These are phyloP conservation scores for Alloteropsis angusta DNA, from an alignment of 202 grass and related monocot genomes.

Conservation along the genomic window DNA sequence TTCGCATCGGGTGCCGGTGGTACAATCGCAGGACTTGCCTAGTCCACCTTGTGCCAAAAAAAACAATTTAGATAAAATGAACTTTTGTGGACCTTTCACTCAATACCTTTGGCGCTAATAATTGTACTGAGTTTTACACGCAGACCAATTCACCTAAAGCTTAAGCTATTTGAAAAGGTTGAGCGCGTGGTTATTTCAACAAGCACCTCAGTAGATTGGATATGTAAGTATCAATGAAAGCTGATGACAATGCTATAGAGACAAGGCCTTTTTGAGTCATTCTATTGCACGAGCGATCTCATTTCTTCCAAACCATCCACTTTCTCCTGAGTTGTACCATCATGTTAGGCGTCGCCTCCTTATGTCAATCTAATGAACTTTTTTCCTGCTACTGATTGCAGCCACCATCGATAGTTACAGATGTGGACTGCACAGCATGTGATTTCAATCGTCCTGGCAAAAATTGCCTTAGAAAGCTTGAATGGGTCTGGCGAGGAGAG, in stretches of 20 bases:
- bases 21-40: background rate
- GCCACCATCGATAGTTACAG: constrained; percentile 95
- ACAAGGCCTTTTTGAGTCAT: background rate
- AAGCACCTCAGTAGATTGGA: background rate
- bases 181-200: background rate
- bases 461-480: constrained; percentile 88
- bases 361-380: constrained; percentile 11
- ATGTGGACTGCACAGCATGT: constrained; percentile 94
- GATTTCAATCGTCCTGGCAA: constrained; percentile 98
- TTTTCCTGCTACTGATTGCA: constrained; percentile 27
- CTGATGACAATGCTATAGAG: background rate
- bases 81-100: background rate
- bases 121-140: background rate
- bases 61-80: background rate
- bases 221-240: constrained; percentile 10
- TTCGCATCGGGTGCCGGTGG: background rate
- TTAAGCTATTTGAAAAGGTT: constrained; percentile 7
- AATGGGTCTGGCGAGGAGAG: constrained; percentile 98
- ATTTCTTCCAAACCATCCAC: background rate
- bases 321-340: constrained; percentile 1
- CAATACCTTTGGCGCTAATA: background rate
- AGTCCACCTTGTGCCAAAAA: background rate
- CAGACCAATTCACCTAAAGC: constrained; percentile 6
- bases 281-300: background rate
- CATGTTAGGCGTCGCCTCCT: background rate